phyloP scores from a whole-genome alignment of 169 alveolate species.

The Cryptosporidium andersoni region DNA sequence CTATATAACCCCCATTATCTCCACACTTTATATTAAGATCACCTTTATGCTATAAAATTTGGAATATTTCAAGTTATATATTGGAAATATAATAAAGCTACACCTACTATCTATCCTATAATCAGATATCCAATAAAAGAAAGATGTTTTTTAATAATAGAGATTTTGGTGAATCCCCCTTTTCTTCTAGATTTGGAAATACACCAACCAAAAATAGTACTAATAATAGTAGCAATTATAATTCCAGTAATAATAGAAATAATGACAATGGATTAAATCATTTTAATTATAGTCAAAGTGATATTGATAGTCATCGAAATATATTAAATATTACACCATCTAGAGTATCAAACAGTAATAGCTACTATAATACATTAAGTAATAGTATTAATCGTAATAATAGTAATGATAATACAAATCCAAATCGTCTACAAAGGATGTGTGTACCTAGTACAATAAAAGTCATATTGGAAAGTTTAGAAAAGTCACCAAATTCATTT shows the following conservation, averaged over 20 bases:
- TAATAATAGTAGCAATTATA: slow-evolving; percentile 27
- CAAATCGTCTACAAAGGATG: slow-evolving; percentile 54
- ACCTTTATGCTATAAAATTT: no score
- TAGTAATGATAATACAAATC: slow-evolving; percentile 3
- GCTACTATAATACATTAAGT: neutral
- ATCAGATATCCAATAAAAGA: neutral
- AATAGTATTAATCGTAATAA: neutral
- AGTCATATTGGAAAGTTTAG: slow-evolving; percentile 26
- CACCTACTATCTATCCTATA: no score
- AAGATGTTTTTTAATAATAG: slow-evolving; percentile 59
- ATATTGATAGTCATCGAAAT: slow-evolving; percentile 30
- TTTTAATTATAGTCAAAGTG: neutral
- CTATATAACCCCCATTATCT: no score
- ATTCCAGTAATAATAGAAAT: slow-evolving; percentile 20
- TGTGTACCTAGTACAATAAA: slow-evolving; percentile 51
- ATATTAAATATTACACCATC: slow-evolving; percentile 22
- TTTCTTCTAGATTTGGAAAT: slow-evolving; percentile 14
- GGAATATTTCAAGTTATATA: no score
- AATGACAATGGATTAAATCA: slow-evolving; percentile 10
- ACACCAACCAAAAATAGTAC: no score
- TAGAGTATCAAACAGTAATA: slow-evolving; percentile 33
- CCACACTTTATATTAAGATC: no score
- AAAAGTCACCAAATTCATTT: slow-evolving; percentile 15
- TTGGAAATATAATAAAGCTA: no score
- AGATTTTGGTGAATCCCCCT: slow-evolving; percentile 66